These are phyloP conservation scores for Trichophyton simii DNA, from an alignment of 2,329 filamentous ascomycete species.

Conservation along the genomic window DNA sequence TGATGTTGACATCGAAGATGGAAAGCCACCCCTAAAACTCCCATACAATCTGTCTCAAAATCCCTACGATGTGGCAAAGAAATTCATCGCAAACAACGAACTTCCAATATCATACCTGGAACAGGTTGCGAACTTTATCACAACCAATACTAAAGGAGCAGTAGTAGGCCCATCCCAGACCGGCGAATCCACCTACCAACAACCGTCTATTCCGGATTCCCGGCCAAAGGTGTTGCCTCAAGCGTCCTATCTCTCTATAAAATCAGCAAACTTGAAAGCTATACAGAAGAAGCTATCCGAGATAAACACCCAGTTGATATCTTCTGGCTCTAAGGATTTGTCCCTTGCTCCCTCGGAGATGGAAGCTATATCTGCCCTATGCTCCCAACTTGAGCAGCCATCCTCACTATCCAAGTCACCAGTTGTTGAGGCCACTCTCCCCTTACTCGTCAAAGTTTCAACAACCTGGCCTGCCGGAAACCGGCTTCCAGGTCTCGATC, in stretches of 20 bases:
- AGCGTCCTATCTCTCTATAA: conserved; percentile 64
- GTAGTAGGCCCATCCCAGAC: conserved; percentile 68
- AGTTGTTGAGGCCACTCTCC: conserved; percentile 42
- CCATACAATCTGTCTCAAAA: conserved; percentile 89
- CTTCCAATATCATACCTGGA: conserved; percentile 79
- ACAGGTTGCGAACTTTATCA: conserved; percentile 84
- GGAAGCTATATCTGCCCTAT: conserved; percentile 47
- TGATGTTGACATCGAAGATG: conserved; percentile 90
- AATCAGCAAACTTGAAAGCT: conserved; percentile 54
- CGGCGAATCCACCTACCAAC: conserved; percentile 46
- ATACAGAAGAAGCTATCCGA: conserved; percentile 66
- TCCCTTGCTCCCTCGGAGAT: conserved; percentile 63
- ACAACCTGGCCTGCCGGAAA: conserved; percentile 70
- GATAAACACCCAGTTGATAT: conserved; percentile 56
- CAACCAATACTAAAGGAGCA: conserved; percentile 75
- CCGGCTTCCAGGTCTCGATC: conserved; percentile 71
- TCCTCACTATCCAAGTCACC: conserved; percentile 32
- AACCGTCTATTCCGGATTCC: conserved; percentile 24
- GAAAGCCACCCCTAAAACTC: conserved; percentile 83
- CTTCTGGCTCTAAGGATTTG: conserved; percentile 57
- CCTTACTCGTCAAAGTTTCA: conserved; percentile 57
- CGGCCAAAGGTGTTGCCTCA: conserved; percentile 59
- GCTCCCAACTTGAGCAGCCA: conserved; percentile 47
- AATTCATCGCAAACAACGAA: conserved; percentile 81
- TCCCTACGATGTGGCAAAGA: conserved; percentile 79